Conservation (phyloP, 2,329 filamentous ascomycete species). For the Penicillium thymicola region DNA sequence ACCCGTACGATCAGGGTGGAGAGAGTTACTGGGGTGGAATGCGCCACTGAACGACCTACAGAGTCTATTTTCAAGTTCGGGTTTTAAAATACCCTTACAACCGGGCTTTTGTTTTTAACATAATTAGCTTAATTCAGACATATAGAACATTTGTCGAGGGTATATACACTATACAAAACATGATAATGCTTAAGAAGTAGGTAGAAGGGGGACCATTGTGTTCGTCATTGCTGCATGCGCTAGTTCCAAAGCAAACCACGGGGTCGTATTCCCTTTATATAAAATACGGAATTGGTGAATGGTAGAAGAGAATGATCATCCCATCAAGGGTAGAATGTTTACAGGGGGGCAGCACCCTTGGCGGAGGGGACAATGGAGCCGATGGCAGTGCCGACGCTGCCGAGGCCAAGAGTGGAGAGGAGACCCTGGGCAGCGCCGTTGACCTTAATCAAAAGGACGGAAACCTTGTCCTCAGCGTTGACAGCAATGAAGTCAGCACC, state of each 20-base stretch:
- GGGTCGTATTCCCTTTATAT: not conserved
- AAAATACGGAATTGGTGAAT: not conserved
- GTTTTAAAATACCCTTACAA: not conserved
- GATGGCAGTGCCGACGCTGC: not conserved
- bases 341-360: conserved; percentile 5
- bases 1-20: conserved; percentile 21
- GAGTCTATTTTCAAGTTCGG: too few species aligned
- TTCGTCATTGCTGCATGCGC: not conserved
- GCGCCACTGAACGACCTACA: conserved; percentile 1
- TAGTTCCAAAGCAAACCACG: not conserved
- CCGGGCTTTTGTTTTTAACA: not conserved
- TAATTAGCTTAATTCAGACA: not conserved
- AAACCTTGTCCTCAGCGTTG: conserved; percentile 11
- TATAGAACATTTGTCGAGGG: not conserved
- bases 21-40: conserved; percentile 29
- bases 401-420: too few species aligned
- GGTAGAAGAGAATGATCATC: conserved; percentile 19
- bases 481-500: conserved; percentile 18
- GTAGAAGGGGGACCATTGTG: not conserved
- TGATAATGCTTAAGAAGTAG: not conserved
- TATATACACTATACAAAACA: conserved; percentile 1
- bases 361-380: conserved; percentile 14
- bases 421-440: not conserved
- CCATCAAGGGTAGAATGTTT: conserved; percentile 17
- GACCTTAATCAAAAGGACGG: conserved; percentile 19